These are phyloP conservation scores for Dunaliella sp. DNA, from an alignment of 139 green algal genomes.

Conservation along the genomic window DNA sequence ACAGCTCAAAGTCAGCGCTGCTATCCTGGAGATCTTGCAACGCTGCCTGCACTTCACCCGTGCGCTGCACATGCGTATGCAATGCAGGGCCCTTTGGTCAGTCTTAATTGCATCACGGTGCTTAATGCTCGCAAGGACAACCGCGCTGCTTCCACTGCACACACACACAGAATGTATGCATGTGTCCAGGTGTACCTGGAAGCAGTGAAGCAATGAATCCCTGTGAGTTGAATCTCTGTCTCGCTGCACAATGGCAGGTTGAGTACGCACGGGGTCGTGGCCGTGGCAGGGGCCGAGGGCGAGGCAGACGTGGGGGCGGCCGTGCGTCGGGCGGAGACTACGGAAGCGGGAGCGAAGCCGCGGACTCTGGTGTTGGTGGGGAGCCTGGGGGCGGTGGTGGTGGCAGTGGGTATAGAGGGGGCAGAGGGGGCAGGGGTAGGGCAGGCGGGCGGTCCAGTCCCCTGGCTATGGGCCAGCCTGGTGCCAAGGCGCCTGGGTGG, in stretches of 20 bases:
- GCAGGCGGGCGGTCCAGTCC: neutral
- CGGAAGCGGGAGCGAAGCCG: neutral
- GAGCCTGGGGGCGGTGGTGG: neutral
- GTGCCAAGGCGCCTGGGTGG: neutral
- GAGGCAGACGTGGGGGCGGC: neutral
- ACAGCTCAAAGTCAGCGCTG: too few relatives aligned
- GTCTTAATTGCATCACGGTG: too few relatives aligned
- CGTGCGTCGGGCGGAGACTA: neutral
- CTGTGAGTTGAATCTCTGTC: neutral
- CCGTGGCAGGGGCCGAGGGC: neutral
- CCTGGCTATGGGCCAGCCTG: neutral
- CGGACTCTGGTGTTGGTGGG: neutral
- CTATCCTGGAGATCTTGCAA: too few relatives aligned
- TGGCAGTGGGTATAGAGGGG: neutral
- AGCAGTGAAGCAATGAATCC: too few relatives aligned
- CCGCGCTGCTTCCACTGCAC: neutral
- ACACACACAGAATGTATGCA: neutral
- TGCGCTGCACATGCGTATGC: too few relatives aligned
- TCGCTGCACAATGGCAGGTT: neutral
- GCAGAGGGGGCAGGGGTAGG: neutral
- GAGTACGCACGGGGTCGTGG: neutral
- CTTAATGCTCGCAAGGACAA: neutral
- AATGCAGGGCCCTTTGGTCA: too few relatives aligned
- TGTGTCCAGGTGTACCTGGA: neutral
- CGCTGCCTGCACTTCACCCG: too few relatives aligned